Conservation (phyloP, 352 stramenopile species). For the Phytopythium oedochilum region DNA sequence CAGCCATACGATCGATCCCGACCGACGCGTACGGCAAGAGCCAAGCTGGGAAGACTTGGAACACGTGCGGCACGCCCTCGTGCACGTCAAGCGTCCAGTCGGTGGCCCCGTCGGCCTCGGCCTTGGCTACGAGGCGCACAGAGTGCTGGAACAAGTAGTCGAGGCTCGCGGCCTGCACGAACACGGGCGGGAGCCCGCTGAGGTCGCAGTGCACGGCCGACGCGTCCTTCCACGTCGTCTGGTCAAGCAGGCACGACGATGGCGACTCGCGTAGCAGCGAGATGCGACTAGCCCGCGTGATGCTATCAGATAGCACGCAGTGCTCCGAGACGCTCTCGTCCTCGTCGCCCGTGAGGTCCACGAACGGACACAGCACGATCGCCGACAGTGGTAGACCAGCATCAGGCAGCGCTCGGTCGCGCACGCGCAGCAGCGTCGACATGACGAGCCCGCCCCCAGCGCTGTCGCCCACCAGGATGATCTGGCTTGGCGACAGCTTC, state of each 20-base stretch:
- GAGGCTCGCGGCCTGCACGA: conserved; percentile 33
- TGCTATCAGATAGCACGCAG: conserved; percentile 24
- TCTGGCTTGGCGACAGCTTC: conserved; percentile 19
- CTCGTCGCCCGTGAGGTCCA: conserved; percentile 25
- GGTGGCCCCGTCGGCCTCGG: conserved; percentile 21
- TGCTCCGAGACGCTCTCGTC: conserved; percentile 7
- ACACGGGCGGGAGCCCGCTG: conserved; percentile 25
- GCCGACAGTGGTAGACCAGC: conserved; percentile 22
- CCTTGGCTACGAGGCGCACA: conserved; percentile 26
- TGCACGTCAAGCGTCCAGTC: conserved; percentile 46
- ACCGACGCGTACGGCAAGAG: conserved; percentile 32
- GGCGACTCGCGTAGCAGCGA: conserved; percentile 3
- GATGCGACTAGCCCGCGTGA: not conserved
- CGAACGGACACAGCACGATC: conserved; percentile 26
- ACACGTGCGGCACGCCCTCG: conserved; percentile 32
- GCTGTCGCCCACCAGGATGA: conserved; percentile 43
- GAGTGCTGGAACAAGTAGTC: conserved; percentile 40
- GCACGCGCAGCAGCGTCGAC: conserved; percentile 32
- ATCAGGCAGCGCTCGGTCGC: conserved; percentile 5
- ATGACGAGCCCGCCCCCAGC: conserved; percentile 33
- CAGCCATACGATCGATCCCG: conserved; percentile 24
- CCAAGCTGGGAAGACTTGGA: conserved; percentile 27
- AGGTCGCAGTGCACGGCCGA: conserved; percentile 42
- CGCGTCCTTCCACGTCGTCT: conserved; percentile 26
- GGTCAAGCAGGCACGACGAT: conserved; percentile 14